phyloP scores from a whole-genome alignment of 371 early-diverging fungal genomes.

The Rhizomucor pusillus region DNA sequence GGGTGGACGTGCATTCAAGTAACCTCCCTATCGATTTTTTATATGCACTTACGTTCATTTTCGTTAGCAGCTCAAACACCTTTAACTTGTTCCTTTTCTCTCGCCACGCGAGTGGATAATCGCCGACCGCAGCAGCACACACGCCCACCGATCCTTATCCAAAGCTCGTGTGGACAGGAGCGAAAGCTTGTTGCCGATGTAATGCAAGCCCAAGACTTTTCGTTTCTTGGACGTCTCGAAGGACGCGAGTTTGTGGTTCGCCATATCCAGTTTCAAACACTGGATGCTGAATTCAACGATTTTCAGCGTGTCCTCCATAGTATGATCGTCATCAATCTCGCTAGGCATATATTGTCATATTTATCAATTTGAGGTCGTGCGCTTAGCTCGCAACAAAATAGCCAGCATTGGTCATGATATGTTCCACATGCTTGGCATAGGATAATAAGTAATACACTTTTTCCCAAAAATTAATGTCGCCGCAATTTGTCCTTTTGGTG shows the following conservation, averaged over 20 bases:
- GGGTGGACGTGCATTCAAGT: no score
- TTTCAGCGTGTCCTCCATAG: constrained; percentile 9
- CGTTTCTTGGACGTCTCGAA: constrained; percentile 3
- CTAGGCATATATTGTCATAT: constrained; percentile 3
- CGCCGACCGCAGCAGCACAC: constrained; percentile 4
- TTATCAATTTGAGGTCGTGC: no score
- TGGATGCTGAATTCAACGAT: constrained; percentile 11
- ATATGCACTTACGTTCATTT: constrained; percentile 11
- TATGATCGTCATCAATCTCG: constrained; percentile 10
- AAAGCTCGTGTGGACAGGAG: constrained; percentile 1
- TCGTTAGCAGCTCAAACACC: constrained; percentile 10
- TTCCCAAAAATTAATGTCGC: no score
- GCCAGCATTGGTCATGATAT: no score
- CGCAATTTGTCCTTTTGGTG: no score
- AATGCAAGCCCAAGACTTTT: constrained; percentile 5
- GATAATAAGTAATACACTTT: no score
- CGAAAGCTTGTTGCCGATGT: constrained; percentile 9
- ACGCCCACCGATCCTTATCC: background rate
- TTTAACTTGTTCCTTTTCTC: constrained; percentile 8
- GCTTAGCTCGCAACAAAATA: no score
- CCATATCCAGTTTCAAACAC: constrained; percentile 9
- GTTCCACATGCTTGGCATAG: no score
- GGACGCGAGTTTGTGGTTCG: background rate
- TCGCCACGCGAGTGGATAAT: constrained; percentile 8
- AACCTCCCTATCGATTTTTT: no score